These are phyloP conservation scores for Copromyces sp. DNA, from an alignment of 495 filamentous ascomycete genomes.

Conservation along the genomic window DNA sequence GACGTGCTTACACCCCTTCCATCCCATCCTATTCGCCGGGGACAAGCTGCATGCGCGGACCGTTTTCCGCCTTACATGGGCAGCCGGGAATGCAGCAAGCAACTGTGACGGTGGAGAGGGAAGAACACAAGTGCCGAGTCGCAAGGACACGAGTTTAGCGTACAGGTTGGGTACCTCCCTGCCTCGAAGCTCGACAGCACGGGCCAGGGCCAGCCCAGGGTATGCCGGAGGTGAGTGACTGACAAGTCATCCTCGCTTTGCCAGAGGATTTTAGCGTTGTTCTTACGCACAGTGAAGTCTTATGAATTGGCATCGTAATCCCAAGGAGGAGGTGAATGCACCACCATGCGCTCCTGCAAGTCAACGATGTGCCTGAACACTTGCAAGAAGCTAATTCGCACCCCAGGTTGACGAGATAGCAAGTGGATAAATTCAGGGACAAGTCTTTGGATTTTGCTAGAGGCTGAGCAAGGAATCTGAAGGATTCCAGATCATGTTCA, in stretches of 20 bases:
- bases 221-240: neutral
- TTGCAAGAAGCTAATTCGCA: neutral
- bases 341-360: neutral
- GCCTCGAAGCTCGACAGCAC: neutral
- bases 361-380: neutral
- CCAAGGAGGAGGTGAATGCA: neutral
- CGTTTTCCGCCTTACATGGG: conserved; percentile 34
- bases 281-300: neutral
- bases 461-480: neutral
- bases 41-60: conserved; percentile 29
- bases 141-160: neutral
- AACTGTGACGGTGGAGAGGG: neutral
- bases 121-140: neutral
- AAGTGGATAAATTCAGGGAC: neutral
- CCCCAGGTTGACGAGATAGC: neutral
- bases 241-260: neutral
- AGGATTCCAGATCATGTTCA: neutral
- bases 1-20: conserved; percentile 11
- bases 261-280: neutral
- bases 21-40: conserved; percentile 23
- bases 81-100: conserved; percentile 19
- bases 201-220: neutral
- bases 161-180: neutral
- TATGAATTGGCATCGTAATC: neutral
- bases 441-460: neutral